A percentile compares a stretch with the other conserved stretches of the same genome.
Conservation (phyloP, 306 rosid genomes). For the Prinsepia uniflora region DNA sequence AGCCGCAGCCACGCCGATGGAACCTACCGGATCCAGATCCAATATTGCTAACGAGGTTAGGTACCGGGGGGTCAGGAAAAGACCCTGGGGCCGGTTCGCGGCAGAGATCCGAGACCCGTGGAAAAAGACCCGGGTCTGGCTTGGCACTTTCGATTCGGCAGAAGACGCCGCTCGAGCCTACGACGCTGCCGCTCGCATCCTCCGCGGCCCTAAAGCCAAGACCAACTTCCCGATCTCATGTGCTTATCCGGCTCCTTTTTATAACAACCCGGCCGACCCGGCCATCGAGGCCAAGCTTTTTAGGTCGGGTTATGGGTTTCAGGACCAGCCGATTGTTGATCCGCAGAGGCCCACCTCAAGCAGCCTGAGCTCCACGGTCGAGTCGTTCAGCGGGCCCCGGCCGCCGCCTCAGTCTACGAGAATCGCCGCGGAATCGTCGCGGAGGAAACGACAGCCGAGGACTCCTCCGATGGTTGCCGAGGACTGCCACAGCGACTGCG, state of each 20-base stretch:
- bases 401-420: constrained; percentile 16
- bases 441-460: constrained; percentile 38
- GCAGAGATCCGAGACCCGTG: constrained; percentile 93
- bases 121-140: constrained; percentile 81
- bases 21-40: constrained; percentile 34
- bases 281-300: constrained; percentile 41
- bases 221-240: constrained; percentile 54
- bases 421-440: constrained; percentile 11
- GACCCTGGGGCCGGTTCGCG: constrained; percentile 90
- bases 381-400: constrained; percentile 82
- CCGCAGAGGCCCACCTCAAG: constrained; percentile 70
- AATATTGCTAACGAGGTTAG: constrained; percentile 42
- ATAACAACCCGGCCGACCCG: constrained; percentile 36
- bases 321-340: constrained; percentile 34
- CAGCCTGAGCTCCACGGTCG: constrained; percentile 85
- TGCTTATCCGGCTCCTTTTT: constrained; percentile 31
- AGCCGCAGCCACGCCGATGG: constrained; percentile 11
- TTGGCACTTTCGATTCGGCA: constrained; percentile 80
- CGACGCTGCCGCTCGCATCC: constrained; percentile 61
- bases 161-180: constrained; percentile 84
- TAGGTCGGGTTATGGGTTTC: constrained; percentile 32
- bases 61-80: constrained; percentile 70
- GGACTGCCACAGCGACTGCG: constrained; percentile 91
- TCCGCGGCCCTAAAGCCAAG: constrained; percentile 82
- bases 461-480: constrained; percentile 66